These are phyloP conservation scores for Flueggea neowawraea DNA, from an alignment of 441 rosid genomes.

Conservation along the genomic window DNA sequence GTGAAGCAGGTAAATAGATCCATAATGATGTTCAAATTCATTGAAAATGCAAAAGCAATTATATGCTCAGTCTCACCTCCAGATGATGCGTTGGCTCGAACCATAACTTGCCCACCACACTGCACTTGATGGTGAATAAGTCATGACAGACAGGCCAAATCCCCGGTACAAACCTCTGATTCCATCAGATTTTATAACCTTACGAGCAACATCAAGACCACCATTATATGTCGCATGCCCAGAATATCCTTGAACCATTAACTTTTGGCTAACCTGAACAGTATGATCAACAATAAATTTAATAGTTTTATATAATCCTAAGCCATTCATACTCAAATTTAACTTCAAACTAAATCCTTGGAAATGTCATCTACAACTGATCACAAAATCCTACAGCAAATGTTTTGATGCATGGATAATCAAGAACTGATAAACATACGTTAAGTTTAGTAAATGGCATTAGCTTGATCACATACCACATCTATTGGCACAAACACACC, in stretches of 20 bases:
- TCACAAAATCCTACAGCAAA: too few species aligned
- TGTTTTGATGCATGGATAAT: too few species aligned
- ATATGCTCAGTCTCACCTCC: slow-evolving; percentile 55
- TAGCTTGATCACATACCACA: too few species aligned
- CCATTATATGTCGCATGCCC: slow-evolving; percentile 81
- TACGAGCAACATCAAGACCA: slow-evolving; percentile 87
- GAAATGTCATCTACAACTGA: too few species aligned
- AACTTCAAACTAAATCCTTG: neutral
- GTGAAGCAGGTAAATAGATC: too few species aligned
- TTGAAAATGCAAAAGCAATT: too few species aligned
- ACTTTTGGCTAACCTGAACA: slow-evolving; percentile 84
- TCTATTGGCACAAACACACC: slow-evolving; percentile 93
- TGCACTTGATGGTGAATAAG: slow-evolving; percentile 96
- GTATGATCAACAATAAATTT: neutral
- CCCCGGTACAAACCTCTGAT: slow-evolving; percentile 88
- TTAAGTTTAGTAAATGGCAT: too few species aligned
- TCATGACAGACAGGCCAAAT: slow-evolving; percentile 87
- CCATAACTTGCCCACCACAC: slow-evolving; percentile 99
- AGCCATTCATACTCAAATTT: neutral
- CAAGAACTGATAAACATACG: too few species aligned
- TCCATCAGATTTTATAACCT: slow-evolving; percentile 72
- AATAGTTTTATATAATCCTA: neutral
- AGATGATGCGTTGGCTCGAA: slow-evolving; percentile 88
- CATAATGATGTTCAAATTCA: too few species aligned
- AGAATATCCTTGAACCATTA: slow-evolving; percentile 98